Conservation (phyloP, 306 rosid species). For the Ziziphus jujuba region DNA sequence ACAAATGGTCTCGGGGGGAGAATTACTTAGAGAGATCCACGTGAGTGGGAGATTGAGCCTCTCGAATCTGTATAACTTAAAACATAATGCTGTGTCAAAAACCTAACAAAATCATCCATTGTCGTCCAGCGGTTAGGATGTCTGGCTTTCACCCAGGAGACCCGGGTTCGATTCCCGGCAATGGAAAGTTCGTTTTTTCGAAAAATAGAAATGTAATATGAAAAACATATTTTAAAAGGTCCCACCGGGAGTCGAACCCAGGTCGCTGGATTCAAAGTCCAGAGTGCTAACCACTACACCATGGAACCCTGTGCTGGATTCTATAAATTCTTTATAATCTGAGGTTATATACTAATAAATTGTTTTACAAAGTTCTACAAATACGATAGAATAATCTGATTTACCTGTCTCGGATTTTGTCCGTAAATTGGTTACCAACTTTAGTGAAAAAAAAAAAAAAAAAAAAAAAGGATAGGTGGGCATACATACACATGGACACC, state of each 20-base stretch:
- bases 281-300: slow-evolving; percentile 33
- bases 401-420: too few species aligned
- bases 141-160: slow-evolving; percentile 80
- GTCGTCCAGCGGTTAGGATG: slow-evolving; percentile 36
- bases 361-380: too few species aligned
- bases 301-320: slow-evolving; percentile 2
- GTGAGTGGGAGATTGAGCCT: neutral
- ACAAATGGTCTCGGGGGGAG: too few species aligned
- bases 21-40: neutral
- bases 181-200: slow-evolving; percentile 34
- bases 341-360: too few species aligned
- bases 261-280: too few species aligned
- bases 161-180: slow-evolving; percentile 99
- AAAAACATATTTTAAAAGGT: too few species aligned
- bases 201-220: neutral
- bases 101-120: slow-evolving; percentile 7
- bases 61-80: too few species aligned
- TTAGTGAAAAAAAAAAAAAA: neutral
- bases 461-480: neutral
- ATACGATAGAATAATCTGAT: too few species aligned
- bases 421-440: too few species aligned
- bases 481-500: neutral
- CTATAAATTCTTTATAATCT: too few species aligned
- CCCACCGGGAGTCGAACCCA: slow-evolving; percentile 33
- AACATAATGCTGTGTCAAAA: too few species aligned